Base-by-base conservation (phyloP, 225 moss, liverwort and hornwort genomes). In the Marchantia polymorpha region DNA sequence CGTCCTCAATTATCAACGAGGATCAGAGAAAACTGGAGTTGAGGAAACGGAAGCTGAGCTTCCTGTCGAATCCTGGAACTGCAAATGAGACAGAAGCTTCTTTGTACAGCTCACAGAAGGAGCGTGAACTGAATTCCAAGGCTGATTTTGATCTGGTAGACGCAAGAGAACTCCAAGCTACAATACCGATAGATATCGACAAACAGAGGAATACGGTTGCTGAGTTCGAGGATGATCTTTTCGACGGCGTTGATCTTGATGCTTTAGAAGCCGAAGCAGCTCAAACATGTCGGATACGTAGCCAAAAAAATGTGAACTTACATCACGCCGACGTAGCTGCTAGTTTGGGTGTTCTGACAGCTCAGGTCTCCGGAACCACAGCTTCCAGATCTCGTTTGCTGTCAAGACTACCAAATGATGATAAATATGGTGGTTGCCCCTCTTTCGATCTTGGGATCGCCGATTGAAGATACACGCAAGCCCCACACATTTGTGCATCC, bases 261-360 rank as follows among this genome's bases (percentile, higher is more conserved):
- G 87, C 87, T 15, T 78, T 87, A 73, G 87, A 87, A 65, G 84
- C 87, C 27, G 82, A 78, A 65, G 87, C 87, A 74, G 80, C 87
- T 55, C 51, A 81, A 71, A 46, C 80, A 27, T 82, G 82, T 74
- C 83, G 84, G 29, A 64, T 65, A 52, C 83, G 84, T 31, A 80
- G 54, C 47, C 79, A 87, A 65, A 52, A 61, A 30, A 76, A 52
- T 50, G 70, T 74, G 6, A 12, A 25, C 7, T 74, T 52, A 23
- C 72, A 50, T 15, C 63, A 75, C 15, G 64, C 64, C 49, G 53
- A 69, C 29, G 1, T 69, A 7, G 27, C 0, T 50, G 26, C 7
- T 26, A 13, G 17, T 16, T 61, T 39, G 26, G 60, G n/a, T 15
- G 48, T 25, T 49, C 2, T 7, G 26, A 75, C 11, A 56, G 31